These are phyloP conservation scores for Eucalyptus microcorys DNA, from an alignment of 345 rosid genomes.

Conservation along the genomic window DNA sequence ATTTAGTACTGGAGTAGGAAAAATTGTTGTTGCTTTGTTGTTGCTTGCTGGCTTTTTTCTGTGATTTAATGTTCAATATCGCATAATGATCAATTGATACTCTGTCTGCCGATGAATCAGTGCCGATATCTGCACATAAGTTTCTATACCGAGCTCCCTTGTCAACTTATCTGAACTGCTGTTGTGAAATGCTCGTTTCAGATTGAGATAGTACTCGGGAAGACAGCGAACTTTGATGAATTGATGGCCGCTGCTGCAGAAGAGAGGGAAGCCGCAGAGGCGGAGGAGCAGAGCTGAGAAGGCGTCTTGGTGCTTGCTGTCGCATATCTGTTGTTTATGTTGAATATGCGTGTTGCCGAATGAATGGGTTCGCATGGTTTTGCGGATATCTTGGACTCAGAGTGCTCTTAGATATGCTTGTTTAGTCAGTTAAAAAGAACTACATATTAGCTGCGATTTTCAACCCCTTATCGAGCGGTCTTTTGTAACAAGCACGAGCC, in stretches of 20 bases:
- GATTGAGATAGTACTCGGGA: conserved; percentile 58
- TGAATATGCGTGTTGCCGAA: background rate
- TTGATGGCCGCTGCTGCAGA: conserved; percentile 63
- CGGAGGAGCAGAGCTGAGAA: conserved; percentile 3
- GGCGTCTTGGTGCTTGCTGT: background rate
- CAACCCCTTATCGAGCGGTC: background rate
- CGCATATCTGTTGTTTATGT: background rate
- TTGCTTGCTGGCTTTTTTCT: background rate
- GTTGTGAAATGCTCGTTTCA: background rate
- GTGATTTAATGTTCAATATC: background rate
- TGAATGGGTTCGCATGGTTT: background rate
- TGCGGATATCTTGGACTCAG: background rate
- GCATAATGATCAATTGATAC: background rate
- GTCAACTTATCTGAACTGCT: background rate
- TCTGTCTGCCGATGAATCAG: background rate
- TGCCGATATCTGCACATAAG: background rate
- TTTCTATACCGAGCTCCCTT: background rate
- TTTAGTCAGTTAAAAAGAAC: background rate
- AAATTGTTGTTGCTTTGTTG: background rate
- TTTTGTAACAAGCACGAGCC: background rate
- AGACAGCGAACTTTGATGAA: conserved; percentile 63
- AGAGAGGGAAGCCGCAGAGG: conserved; percentile 15
- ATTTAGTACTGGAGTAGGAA: background rate
- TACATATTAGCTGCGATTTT: background rate
- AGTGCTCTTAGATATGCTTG: background rate